A percentile compares a stretch with the other conserved stretches of the same genome.
Conservation (phyloP, 495 filamentous ascomycete species). For the Parathielavia appendiculata region DNA sequence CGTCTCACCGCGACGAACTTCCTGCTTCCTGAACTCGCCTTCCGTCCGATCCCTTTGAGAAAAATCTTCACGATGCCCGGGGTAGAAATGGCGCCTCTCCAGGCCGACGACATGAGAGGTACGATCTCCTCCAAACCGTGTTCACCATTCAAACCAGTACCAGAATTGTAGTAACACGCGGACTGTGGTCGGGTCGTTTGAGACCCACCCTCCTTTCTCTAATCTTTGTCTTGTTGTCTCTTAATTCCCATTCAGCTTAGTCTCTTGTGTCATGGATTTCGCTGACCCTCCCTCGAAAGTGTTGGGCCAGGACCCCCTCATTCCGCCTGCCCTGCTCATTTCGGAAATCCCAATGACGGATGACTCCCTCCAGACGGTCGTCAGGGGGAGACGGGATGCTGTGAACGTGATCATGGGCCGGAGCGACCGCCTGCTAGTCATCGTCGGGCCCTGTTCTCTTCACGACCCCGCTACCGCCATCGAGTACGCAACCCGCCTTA, state of each 20-base stretch:
- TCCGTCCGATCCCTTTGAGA: constrained; percentile 1
- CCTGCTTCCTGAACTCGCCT: neutral
- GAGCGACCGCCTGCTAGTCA: constrained; percentile 84
- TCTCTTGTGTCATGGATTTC: constrained; percentile 5
- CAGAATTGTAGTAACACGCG: constrained; percentile 2
- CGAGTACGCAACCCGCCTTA: constrained; percentile 78
- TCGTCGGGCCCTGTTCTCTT: constrained; percentile 94
- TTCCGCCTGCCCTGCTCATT: constrained; percentile 81
- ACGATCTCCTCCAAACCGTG: constrained; percentile 14
- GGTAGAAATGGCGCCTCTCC: constrained; percentile 42
- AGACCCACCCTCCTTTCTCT: too few species aligned
- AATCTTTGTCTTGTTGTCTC: neutral
- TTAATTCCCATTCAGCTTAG: neutral
- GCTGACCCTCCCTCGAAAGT: constrained; percentile 51
- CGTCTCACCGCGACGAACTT: neutral
- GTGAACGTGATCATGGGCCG: constrained; percentile 71
- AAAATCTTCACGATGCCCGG: constrained; percentile 38
- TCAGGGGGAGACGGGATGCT: constrained; percentile 77
- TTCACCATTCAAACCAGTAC: constrained; percentile 3
- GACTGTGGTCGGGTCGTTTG: neutral
- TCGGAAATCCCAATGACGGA: constrained; percentile 78
- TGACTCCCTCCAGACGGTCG: constrained; percentile 60
- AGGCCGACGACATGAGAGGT: constrained; percentile 49
- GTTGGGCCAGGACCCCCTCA: constrained; percentile 89
- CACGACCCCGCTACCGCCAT: constrained; percentile 86